Conservation (phyloP, 768 basidiomycete genomes). For the Rickenella mellea region DNA sequence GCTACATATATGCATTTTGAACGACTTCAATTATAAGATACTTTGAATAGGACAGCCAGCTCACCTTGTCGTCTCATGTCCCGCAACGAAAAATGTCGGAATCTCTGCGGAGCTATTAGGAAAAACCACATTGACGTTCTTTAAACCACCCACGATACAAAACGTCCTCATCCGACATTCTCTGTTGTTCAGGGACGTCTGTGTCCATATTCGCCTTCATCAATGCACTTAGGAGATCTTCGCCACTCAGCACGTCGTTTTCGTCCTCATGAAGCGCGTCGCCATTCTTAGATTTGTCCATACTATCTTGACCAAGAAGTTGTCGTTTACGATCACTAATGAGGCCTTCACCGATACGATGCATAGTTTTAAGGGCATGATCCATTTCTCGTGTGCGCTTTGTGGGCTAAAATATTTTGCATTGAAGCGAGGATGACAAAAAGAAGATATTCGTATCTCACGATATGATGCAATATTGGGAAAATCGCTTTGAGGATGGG, state of each 20-base stretch:
- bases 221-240: conserved; percentile 3
- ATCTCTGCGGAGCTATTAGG: conserved; percentile 5
- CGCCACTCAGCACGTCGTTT: conserved; percentile 10
- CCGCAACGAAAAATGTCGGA: conserved; percentile 6
- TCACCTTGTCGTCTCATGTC: conserved; percentile 1
- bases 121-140: not conserved
- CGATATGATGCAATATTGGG: conserved; percentile 30
- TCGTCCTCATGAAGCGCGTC: conserved; percentile 14
- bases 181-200: conserved; percentile 17
- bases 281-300: conserved; percentile 14
- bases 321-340: conserved; percentile 13
- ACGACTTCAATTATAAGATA: conserved; percentile 16
- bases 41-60: conserved; percentile 7
- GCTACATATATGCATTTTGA: conserved; percentile 11
- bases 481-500: conserved; percentile 24
- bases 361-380: conserved; percentile 31
- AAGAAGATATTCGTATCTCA: conserved; percentile 11
- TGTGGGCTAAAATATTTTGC: conserved; percentile 15
- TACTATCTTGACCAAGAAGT: conserved; percentile 15
- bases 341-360: conserved; percentile 39
- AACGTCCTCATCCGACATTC: conserved; percentile 24
- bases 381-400: conserved; percentile 9
- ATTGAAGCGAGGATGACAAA: not conserved
- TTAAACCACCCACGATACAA: conserved; percentile 15
- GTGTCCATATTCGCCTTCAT: conserved; percentile 22